Percentiles rank a stretch among this genome's conserved stretches.
Evolutionary conservation across 176 grass and related monocot species (phyloP).

Genomic region (Musa schizocarpa): DNA sequence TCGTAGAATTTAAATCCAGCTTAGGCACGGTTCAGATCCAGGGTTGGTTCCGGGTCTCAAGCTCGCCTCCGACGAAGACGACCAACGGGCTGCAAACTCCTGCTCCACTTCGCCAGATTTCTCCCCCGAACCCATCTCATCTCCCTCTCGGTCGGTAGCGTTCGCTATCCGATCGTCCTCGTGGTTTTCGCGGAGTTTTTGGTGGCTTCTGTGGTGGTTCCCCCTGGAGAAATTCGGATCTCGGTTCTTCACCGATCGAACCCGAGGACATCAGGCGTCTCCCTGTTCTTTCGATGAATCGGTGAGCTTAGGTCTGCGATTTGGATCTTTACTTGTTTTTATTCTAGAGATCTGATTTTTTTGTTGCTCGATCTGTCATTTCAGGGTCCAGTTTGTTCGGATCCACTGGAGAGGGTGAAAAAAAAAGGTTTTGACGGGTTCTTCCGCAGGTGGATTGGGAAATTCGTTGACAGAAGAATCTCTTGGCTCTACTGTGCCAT

Average conservation of each 20-base stretch:
- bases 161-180: background rate
- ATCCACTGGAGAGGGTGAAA: background rate
- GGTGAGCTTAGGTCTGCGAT: constrained; percentile 11
- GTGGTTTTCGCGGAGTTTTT: background rate
- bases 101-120: background rate
- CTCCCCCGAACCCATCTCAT: background rate
- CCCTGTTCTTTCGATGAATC: constrained; percentile 7
- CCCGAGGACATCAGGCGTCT: background rate
- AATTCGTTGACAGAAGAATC: background rate
- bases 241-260: background rate
- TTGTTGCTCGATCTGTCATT: constrained; percentile 10
- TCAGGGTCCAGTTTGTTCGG: background rate
- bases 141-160: background rate
- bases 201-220: background rate
- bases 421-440: background rate
- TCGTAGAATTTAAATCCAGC: constrained; percentile 1
- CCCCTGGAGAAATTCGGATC: background rate
- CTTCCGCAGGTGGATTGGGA: background rate
- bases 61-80: constrained; percentile 1
- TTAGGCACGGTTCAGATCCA: background rate
- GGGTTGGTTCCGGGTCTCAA: constrained; percentile 2
- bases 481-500: background rate
- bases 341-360: constrained; percentile 5
- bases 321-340: background rate
- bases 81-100: background rate